Conservation (phyloP, 257 asterid genomes). For the Ophiorrhiza pumila region DNA sequence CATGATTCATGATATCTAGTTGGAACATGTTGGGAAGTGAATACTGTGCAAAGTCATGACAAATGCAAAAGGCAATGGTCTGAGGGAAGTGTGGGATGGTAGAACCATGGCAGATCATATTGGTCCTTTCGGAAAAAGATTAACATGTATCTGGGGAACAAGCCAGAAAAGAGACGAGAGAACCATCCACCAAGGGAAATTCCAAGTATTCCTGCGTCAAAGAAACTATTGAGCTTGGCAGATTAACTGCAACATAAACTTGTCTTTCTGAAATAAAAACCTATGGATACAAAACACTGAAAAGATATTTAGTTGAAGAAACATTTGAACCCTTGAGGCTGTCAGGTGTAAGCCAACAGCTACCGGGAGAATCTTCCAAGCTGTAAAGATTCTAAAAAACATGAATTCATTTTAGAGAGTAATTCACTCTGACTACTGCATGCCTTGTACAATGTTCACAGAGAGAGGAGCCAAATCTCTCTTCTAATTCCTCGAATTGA, state of each 20-base stretch:
- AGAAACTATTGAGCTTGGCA: constrained; percentile 88
- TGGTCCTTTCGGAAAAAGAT: constrained; percentile 82
- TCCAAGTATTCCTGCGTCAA: constrained; percentile 99
- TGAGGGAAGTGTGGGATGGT: constrained; percentile 73
- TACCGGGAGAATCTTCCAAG: background rate
- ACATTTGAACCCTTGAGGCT: background rate
- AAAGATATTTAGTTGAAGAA: constrained; percentile 8
- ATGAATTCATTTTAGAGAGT: background rate
- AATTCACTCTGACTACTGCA: background rate
- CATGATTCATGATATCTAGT: constrained; percentile 81
- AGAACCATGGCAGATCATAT: constrained; percentile 86
- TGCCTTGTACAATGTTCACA: background rate
- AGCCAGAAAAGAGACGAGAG: constrained; percentile 89
- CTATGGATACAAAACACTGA: constrained; percentile 31
- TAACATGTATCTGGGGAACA: constrained; percentile 83
- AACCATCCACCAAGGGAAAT: constrained; percentile 86
- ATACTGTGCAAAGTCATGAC: constrained; percentile 90
- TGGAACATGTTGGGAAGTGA: constrained; percentile 82
- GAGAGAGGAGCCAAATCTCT: background rate
- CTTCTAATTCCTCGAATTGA: background rate
- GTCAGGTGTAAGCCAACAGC: constrained; percentile 1
- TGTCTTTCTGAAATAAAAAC: constrained; percentile 35
- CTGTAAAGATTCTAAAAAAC: background rate
- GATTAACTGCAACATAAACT: constrained; percentile 42
- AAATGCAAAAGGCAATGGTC: constrained; percentile 94